Percentiles rank a stretch among this genome's conserved stretches.
These are phyloP conservation scores for Apostasia ramifera DNA, from an alignment of 106 monocot species.

Conservation along the genomic window DNA sequence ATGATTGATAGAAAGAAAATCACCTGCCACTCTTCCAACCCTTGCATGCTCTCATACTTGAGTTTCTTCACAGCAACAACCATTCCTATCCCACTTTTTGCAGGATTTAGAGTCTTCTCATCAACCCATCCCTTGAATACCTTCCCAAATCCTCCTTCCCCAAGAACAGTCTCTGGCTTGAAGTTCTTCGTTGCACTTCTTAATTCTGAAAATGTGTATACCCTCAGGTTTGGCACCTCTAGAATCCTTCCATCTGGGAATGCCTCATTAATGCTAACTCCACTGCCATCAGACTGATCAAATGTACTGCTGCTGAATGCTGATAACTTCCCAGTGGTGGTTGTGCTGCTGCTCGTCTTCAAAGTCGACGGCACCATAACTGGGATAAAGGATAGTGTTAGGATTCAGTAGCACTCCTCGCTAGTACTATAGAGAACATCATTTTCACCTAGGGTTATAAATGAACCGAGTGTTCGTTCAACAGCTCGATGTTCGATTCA, in stretches of 20 bases:
- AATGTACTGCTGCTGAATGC: slow-evolving; percentile 22
- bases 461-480: no score
- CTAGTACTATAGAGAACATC: no score
- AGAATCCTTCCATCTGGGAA: slow-evolving; percentile 19
- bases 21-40: slow-evolving; percentile 81
- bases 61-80: not conserved
- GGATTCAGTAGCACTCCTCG: no score
- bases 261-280: slow-evolving; percentile 5
- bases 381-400: no score
- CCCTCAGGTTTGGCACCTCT: slow-evolving; percentile 17
- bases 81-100: slow-evolving; percentile 30
- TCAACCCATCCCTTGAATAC: slow-evolving; percentile 19
- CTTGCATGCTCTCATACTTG: slow-evolving; percentile 64
- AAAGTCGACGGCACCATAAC: not conserved
- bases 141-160: slow-evolving; percentile 14
- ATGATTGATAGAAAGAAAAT: not conserved
- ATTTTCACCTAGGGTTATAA: no score
- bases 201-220: slow-evolving; percentile 25
- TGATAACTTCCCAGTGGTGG: slow-evolving; percentile 14
- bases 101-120: slow-evolving; percentile 43
- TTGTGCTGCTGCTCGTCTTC: slow-evolving; percentile 6
- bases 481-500: no score
- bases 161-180: not conserved
- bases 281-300: slow-evolving; percentile 9
- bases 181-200: slow-evolving; percentile 29